Base-by-base conservation (phyloP, 345 rosid species). In the Lumnitzera littorea region DNA sequence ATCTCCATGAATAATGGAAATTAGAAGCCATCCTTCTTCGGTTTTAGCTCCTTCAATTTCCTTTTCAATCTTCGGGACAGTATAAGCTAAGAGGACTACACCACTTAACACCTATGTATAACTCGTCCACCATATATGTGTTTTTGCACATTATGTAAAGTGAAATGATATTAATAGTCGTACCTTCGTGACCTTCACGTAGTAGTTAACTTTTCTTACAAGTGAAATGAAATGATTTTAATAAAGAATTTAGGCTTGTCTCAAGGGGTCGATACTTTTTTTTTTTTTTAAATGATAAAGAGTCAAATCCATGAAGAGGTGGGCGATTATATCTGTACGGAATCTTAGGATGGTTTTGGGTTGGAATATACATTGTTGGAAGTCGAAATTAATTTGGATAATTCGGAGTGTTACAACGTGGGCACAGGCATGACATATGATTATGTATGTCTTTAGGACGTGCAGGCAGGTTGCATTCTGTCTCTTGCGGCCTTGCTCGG, bases 141-240 rank as follows among this genome's bases (percentile, higher is more conserved):
- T 36, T 36, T 7, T 36, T 36, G 43, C 43, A 36, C 11, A 36
- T 5, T 36, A 4, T 4, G 11, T 7, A 5, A 36, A 36, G 11
- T 9, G 10, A 36, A 36, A 36, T 36, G 43, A 36, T 36, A 36
- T 36, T 5, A 20, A 36, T 36, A 9, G 7, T 36, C 7, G 59
- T 55, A 60, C 48, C 69, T 68, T 64, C 65, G 78, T 77, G 82
- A 68, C 71, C 20, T 50, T 67, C 82, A 77, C 82, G 76, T 74
- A 77, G 63, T 16, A 36, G 27, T 48, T 36, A 6, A 36, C 43
- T 36, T 9, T 16, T 46, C 55, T 20, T 20, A 20, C 6, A 61
- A 57, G 70, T 67, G 60, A 54, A 50, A 68, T 14, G 17, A 13
- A 13, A 47, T 56, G 49, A 55, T 14, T 17, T 64, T 15, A 15